Evolutionary conservation across 2,329 filamentous ascomycete species (phyloP), one percentile per base, ranked within the genome.

Genomic region (Domatiomyces globalis): DNA sequence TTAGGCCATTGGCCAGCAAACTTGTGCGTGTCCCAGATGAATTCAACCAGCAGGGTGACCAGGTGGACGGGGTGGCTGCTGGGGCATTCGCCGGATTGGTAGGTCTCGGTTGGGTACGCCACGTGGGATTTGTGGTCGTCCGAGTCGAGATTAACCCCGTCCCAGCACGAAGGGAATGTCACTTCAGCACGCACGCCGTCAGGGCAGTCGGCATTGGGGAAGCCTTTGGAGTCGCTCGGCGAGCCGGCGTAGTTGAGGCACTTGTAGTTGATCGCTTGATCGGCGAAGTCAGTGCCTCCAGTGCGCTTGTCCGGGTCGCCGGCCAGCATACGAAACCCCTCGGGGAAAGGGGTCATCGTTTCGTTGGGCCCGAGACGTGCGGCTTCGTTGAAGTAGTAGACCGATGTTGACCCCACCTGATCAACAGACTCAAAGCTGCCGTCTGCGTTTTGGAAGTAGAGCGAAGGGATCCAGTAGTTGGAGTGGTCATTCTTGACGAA

Each of bases 91-190:
- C 63, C 62, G 43, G 54, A 52, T 43, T 63, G 61, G 22, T 66
- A 63, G 46, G 51, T 59, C 48, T 58, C 62, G 49, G 50, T 61
- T 47, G 42, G 67, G 60, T 59, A 71, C 17, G 64, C 56, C 50
- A 64, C 57, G 51, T 65, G 63, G 45, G 57, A 56, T 18, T 55
- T 53, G 50, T 65, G 63, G 61, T 81, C 71, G 0, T 60, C 27
- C 1, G 73, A 70, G 58, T 78, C 75, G 7, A 70, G 57, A 55
- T 83, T 75, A 59, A 79, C 75, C 49, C 86, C 85, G 61, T 92
- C 85, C 84, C 87, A 94, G 77, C 87, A 95, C 1, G 83, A 87
- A 0, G 87, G 86, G 69, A 95, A 94, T 76, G 87, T 86, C 54
- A 94, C 69, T 67, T 95, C 87, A 42, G 90, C 73, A 49, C 88